Conservation (phyloP, 805 yeast species). For the Sugiyamaella mastotermitis region DNA sequence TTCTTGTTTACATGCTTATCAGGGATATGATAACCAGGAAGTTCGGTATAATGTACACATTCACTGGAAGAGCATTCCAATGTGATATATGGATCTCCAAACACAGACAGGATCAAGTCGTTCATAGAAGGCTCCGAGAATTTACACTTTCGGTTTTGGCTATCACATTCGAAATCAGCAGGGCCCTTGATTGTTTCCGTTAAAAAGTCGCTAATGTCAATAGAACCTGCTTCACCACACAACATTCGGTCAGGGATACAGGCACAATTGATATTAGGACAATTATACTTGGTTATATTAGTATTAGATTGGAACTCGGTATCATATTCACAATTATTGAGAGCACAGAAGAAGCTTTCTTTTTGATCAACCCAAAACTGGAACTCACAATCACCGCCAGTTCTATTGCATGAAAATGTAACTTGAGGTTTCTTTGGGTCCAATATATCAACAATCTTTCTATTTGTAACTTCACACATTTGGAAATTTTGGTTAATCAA, state of each 20-base stretch:
- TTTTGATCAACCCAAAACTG: conserved; percentile 93
- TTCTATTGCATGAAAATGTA: conserved; percentile 78
- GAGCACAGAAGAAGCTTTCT: conserved; percentile 87
- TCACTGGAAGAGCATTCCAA: conserved; percentile 80
- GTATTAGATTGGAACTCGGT: conserved; percentile 35
- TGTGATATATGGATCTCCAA: conserved; percentile 91
- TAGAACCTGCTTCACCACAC: conserved; percentile 91
- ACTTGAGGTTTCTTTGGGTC: conserved; percentile 84
- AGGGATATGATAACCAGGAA: conserved; percentile 84
- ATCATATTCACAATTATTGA: conserved; percentile 64
- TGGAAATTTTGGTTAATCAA: conserved; percentile 76
- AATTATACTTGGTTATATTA: conserved; percentile 70
- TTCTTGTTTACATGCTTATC: conserved; percentile 30
- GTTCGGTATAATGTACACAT: conserved; percentile 85
- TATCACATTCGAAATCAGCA: conserved; percentile 81
- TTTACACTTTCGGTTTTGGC: conserved; percentile 52
- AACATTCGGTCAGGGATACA: conserved; percentile 90
- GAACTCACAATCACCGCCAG: conserved; percentile 65
- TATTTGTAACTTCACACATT: conserved; percentile 88
- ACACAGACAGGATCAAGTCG: conserved; percentile 79
- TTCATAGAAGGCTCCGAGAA: conserved; percentile 97
- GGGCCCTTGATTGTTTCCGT: conserved; percentile 90
- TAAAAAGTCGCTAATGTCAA: conserved; percentile 88
- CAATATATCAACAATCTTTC: conserved; percentile 74
- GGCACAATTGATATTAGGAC: conserved; percentile 73